Base-by-base conservation (phyloP, 2,329 filamentous ascomycete species). In the Colletotrichum sp. region DNA sequence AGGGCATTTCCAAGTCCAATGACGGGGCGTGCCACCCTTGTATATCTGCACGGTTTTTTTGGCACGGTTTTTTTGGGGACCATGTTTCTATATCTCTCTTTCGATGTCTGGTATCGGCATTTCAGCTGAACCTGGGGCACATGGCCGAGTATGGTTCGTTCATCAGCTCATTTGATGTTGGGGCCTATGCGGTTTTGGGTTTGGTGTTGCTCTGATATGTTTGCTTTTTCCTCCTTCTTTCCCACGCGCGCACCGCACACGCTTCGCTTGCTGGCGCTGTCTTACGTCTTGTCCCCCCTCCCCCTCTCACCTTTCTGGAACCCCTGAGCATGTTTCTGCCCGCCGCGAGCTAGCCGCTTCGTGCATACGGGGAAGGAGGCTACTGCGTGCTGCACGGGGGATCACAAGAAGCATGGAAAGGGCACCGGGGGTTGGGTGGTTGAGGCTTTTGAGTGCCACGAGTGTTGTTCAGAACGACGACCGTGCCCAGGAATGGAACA, bases 201-300 rank as follows among this genome's bases (percentile, higher is more conserved):
- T 39, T 63, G 72, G 72, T 67, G 52, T 60, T 36, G 30, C 39
- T 52, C 21, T 39, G 32, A 64, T 28, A 67, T 67, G 30, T 60
- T 75, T 75, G 63, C 73, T 75, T 75, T 73, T 75, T 64, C 26
- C 30, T 26, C 12, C 16, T 24, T 48, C 30, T n/a, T n/a, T 61
- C 26, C 24, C 55, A 36, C 28, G 28, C 52, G 18, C 36, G 13
- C 18, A 32, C 13, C 12, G 57, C 36, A 48, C 43, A 48, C 43
- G 43, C 43, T 48, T 48, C 43, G 43, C 43, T 48, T 48, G 43
- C 43, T 48, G 43, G 43, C 43, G 43, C 18, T 48, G 43, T 48
- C 43, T 48, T 48, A 48, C 18, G 43, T 48, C 43, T n/a, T 16
- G n/a, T 6, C 55, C 24, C 28, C 18, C 28, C 21, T 16, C 30